A percentile compares a stretch with the other conserved stretches of the same genome.
Evolutionary conservation across 2,329 filamentous ascomycete species (phyloP).

Genomic region (Drechslerella dactyloides): DNA sequence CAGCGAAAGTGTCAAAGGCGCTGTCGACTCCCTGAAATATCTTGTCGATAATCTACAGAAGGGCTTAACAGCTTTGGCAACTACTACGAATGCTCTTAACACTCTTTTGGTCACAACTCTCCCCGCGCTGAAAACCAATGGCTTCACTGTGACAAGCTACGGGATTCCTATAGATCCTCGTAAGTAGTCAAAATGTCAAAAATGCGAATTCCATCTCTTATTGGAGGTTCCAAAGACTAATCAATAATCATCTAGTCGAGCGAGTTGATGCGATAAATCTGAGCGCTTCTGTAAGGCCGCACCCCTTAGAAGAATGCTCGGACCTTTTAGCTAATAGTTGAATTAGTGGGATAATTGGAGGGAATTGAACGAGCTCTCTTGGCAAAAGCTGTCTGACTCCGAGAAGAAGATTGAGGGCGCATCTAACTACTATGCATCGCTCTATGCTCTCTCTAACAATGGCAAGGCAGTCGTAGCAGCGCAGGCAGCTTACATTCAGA

Average conservation of each 20-base stretch:
- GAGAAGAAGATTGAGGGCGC: conserved; percentile 40
- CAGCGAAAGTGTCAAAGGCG: conserved; percentile 23
- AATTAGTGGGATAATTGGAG: conserved; percentile 47
- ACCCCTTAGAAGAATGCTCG: not conserved
- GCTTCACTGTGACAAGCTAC: conserved; percentile 26
- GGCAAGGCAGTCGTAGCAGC: conserved; percentile 40
- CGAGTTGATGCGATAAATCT: conserved; percentile 34
- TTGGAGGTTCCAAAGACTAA: no score
- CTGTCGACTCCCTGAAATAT: conserved; percentile 35
- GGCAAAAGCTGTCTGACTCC: conserved; percentile 25
- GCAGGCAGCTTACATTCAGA: conserved; percentile 42
- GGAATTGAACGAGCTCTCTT: conserved; percentile 34
- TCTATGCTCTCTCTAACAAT: conserved; percentile 37
- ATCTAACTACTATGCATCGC: conserved; percentile 38
- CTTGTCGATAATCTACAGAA: conserved; percentile 28
- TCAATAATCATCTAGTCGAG: conserved; percentile 37
- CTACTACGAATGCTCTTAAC: conserved; percentile 33
- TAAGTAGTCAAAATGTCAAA: conserved; percentile 1
- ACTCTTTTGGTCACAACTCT: conserved; percentile 19
- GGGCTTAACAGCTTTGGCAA: conserved; percentile 21
- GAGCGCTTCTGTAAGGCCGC: conserved; percentile 21
- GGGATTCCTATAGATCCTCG: conserved; percentile 21
- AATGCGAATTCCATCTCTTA: not conserved
- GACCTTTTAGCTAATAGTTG: not conserved
- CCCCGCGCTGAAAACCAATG: conserved; percentile 31